Percentiles rank a stretch among this genome's conserved stretches.
Evolutionary conservation across 495 filamentous ascomycete genomes (phyloP).

Genomic region (Penicillium longicatenatum): DNA sequence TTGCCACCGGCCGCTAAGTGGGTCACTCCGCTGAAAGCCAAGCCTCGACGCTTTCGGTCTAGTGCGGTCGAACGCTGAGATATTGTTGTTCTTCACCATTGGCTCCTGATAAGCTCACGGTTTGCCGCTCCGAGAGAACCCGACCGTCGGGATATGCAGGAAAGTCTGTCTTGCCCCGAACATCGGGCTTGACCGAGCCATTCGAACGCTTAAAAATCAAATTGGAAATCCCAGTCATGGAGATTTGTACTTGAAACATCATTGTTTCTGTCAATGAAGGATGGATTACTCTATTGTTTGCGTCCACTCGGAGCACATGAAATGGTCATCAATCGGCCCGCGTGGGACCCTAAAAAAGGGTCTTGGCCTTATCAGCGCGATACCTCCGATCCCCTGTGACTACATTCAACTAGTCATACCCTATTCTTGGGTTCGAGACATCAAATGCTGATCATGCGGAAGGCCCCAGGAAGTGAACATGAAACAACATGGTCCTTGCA

Average conservation of each 20-base stretch:
- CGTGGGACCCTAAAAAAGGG: slow-evolving; percentile 8
- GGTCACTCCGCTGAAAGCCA: background rate
- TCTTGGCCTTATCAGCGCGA: slow-evolving; percentile 12
- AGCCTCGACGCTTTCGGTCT: slow-evolving; percentile 4
- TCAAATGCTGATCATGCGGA: background rate
- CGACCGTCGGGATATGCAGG: slow-evolving; percentile 5
- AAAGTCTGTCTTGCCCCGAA: background rate
- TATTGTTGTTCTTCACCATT: slow-evolving; percentile 7
- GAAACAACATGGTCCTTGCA: background rate
- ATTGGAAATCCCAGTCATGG: too few relatives aligned
- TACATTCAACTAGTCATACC: slow-evolving; percentile 1
- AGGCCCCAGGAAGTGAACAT: background rate
- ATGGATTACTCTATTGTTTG: background rate
- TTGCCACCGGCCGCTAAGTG: slow-evolving; percentile 13
- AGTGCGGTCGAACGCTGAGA: background rate
- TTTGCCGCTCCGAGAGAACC: slow-evolving; percentile 13
- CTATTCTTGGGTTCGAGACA: background rate
- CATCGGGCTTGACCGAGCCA: background rate
- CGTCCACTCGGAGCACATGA: background rate
- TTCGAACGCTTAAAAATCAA: too few relatives aligned
- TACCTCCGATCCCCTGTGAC: background rate
- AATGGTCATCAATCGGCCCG: slow-evolving; percentile 14
- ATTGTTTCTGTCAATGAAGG: too few relatives aligned
- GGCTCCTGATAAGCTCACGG: slow-evolving; percentile 18
- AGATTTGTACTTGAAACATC: too few relatives aligned